Percentiles rank a stretch among this genome's conserved stretches.
Conservation (phyloP, 495 filamentous ascomycete genomes). For the Penicillium longicatenatum region DNA sequence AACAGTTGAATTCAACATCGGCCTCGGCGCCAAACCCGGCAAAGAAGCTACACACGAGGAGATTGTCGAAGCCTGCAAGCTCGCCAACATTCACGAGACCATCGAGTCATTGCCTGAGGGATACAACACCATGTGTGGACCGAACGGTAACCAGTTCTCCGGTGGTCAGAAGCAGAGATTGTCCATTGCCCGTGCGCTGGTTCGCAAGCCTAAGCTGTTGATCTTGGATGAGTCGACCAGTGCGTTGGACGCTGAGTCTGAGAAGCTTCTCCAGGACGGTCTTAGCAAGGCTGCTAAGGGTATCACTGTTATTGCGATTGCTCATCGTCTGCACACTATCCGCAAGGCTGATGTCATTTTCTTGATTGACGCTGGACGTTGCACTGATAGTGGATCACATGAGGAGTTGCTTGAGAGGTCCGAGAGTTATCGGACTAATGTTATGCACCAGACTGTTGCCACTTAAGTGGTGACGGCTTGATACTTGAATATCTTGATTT, state of each 20-base stretch:
- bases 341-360: constrained; percentile 75
- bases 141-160: constrained; percentile 63
- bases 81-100: constrained; percentile 61
- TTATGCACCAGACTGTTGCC: constrained; percentile 44
- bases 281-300: constrained; percentile 66
- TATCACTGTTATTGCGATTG: constrained; percentile 76
- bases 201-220: constrained; percentile 69
- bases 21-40: constrained; percentile 47
- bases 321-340: constrained; percentile 79
- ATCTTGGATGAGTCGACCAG: constrained; percentile 80
- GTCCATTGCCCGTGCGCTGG: constrained; percentile 72
- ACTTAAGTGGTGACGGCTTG: constrained; percentile 16
- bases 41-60: constrained; percentile 48
- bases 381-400: constrained; percentile 70
- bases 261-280: constrained; percentile 69
- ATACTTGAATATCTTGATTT: neutral
- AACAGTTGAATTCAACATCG: constrained; percentile 55
- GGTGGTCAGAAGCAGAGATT: constrained; percentile 80
- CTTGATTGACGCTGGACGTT: constrained; percentile 66
- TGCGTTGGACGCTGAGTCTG: constrained; percentile 72
- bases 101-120: constrained; percentile 58
- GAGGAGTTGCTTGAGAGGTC: constrained; percentile 61
- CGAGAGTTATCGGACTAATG: constrained; percentile 61
- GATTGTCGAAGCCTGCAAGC: constrained; percentile 56
- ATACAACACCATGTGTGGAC: constrained; percentile 66